phyloP scores from a whole-genome alignment of 345 rosid genomes.

The Kernera saxatilis region DNA sequence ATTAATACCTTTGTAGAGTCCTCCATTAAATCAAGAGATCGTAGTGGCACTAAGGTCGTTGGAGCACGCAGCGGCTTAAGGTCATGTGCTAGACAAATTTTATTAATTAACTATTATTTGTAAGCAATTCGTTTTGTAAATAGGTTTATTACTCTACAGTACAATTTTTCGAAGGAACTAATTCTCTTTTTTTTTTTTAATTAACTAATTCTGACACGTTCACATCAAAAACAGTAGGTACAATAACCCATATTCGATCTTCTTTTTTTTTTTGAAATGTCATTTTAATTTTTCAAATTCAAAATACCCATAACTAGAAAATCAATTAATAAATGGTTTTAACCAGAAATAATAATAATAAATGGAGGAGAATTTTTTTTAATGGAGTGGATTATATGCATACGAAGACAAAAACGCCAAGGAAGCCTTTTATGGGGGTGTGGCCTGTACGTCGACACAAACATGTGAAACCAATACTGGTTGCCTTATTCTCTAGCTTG shows the following conservation, averaged over 20 bases:
- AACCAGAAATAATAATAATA: too few relatives aligned
- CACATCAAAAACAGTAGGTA: background rate
- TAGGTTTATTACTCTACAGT: background rate
- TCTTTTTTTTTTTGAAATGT: background rate
- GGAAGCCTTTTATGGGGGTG: slow-evolving; percentile 23
- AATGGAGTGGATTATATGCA: slow-evolving; percentile 15
- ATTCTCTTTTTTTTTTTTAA: background rate
- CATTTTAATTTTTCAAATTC: background rate
- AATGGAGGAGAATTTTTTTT: background rate
- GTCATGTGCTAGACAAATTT: background rate
- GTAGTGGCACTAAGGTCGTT: background rate
- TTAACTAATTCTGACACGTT: too few relatives aligned
- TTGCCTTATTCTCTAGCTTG: slow-evolving; percentile 25
- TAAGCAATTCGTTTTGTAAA: background rate
- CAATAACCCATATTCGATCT: background rate
- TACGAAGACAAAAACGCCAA: slow-evolving; percentile 21
- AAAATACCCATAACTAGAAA: background rate
- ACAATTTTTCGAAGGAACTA: background rate
- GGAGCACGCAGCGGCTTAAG: background rate
- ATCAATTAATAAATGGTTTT: background rate
- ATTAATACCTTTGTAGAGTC: background rate
- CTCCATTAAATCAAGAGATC: background rate
- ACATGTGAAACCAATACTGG: slow-evolving; percentile 31
- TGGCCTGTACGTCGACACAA: slow-evolving; percentile 30
- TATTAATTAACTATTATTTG: background rate